phyloP scores from a whole-genome alignment of 495 filamentous ascomycete genomes.

The Penicillium egyptiacum region DNA sequence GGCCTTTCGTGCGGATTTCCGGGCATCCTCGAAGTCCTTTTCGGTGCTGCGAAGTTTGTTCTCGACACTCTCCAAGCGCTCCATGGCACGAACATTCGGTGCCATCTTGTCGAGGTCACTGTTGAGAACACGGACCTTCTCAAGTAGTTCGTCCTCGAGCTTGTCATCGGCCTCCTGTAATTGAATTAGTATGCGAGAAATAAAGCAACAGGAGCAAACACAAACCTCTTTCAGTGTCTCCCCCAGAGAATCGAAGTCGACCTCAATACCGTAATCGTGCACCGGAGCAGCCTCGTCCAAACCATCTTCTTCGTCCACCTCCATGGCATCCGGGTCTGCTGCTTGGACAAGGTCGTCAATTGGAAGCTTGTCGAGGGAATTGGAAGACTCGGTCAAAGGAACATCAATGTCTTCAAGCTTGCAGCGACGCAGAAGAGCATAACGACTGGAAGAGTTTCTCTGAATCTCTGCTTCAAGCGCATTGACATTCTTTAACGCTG shows the following conservation, averaged over 20 bases:
- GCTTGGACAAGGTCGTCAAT: constrained; percentile 78
- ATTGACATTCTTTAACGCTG: constrained; percentile 71
- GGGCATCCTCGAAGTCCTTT: constrained; percentile 83
- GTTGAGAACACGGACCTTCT: constrained; percentile 71
- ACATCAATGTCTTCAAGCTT: constrained; percentile 91
- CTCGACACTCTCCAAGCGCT: constrained; percentile 84
- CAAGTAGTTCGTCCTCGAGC: constrained; percentile 74
- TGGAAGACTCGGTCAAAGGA: constrained; percentile 74
- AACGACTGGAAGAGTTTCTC: constrained; percentile 76
- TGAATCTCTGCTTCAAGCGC: constrained; percentile 79
- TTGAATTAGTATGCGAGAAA: constrained; percentile 25
- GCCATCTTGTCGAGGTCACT: constrained; percentile 86
- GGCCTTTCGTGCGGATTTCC: constrained; percentile 66
- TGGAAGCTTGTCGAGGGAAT: constrained; percentile 74
- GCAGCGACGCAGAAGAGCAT: constrained; percentile 80
- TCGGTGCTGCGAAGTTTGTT: constrained; percentile 81
- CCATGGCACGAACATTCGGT: constrained; percentile 92
- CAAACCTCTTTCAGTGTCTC: constrained; percentile 79
- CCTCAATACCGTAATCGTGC: constrained; percentile 89
- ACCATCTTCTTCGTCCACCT: constrained; percentile 68
- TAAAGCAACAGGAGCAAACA: background rate
- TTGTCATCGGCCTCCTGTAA: constrained; percentile 64
- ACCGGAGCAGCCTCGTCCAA: constrained; percentile 49
- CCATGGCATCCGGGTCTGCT: constrained; percentile 75
- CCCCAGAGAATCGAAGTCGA: constrained; percentile 83